Evolutionary conservation across 176 grass and related monocot species (phyloP).

Genomic region (Phyllostachys edulis): DNA sequence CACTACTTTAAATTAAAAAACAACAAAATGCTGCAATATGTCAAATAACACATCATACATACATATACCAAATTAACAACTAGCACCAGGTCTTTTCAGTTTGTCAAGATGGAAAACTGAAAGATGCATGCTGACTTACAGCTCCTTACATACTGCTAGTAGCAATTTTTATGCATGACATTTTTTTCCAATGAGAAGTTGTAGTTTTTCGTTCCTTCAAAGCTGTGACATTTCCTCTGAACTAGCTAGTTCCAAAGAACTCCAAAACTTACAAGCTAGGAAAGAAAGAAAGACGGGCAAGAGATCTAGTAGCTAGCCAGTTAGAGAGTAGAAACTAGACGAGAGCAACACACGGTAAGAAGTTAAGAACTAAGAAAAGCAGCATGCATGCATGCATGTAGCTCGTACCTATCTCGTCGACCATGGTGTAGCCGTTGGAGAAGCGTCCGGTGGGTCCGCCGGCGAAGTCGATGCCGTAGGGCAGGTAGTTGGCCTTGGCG

Average conservation of each 20-base stretch:
- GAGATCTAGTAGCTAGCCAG: not conserved
- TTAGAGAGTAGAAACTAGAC: not conserved
- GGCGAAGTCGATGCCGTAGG: constrained; percentile 93
- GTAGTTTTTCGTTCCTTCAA: too few relatives aligned
- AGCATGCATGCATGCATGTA: not conserved
- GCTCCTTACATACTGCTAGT: not conserved
- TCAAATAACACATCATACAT: not conserved
- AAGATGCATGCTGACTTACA: not conserved
- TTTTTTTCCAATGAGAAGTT: not conserved
- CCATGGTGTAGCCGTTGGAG: constrained; percentile 95
- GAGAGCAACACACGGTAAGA: not conserved
- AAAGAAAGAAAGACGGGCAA: not conserved
- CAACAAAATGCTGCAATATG: not conserved
- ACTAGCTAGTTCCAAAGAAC: not conserved
- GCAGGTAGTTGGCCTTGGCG: constrained; percentile 89
- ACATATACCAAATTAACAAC: not conserved
- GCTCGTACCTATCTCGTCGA: constrained; percentile 14
- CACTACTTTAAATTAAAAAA: not conserved
- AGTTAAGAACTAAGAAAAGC: too few relatives aligned
- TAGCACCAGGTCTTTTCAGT: not conserved
- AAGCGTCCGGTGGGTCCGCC: constrained; percentile 81
- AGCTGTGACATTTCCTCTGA: not conserved
- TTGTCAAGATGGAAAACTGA: not conserved
- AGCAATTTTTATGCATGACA: not conserved
- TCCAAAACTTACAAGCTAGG: not conserved